phyloP scores from a whole-genome alignment of 1,284 basidiomycete species.

The Waitea zeae region DNA sequence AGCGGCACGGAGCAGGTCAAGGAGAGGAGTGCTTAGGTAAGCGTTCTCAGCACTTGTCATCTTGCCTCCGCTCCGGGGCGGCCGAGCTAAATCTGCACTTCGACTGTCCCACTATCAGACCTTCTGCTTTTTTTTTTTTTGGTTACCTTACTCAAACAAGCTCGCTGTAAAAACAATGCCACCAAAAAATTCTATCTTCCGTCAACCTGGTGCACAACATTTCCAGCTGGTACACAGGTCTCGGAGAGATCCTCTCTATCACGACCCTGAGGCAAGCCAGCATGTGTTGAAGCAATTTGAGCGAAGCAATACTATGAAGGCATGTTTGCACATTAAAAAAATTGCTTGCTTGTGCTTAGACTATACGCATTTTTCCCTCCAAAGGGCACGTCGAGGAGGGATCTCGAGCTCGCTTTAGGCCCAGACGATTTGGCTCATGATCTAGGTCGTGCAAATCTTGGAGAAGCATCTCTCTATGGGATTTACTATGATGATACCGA shows the following conservation, averaged over 20 bases:
- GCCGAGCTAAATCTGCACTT: too few species aligned
- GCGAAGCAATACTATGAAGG: slow-evolving; percentile 57
- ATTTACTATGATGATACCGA: slow-evolving; percentile 95
- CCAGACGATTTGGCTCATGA: slow-evolving; percentile 39
- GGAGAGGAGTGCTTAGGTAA: too few species aligned
- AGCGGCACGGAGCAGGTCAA: too few species aligned
- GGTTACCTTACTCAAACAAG: too few species aligned
- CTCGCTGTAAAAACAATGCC: too few species aligned
- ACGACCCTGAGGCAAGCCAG: slow-evolving; percentile 80
- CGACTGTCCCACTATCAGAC: too few species aligned
- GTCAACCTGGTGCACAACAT: slow-evolving; percentile 76
- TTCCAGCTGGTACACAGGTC: slow-evolving; percentile 97
- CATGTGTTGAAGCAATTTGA: slow-evolving; percentile 80
- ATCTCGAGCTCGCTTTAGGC: slow-evolving; percentile 48
- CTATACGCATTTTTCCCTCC: slow-evolving; percentile 3
- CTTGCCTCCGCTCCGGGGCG: too few species aligned
- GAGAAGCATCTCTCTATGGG: slow-evolving; percentile 84
- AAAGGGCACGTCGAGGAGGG: slow-evolving; percentile 69
- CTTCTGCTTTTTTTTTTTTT: too few species aligned
- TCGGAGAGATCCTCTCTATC: slow-evolving; percentile 87
- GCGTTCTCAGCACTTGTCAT: too few species aligned
- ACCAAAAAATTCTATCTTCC: slow-evolving; percentile 65
- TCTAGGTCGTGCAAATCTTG: slow-evolving; percentile 31
- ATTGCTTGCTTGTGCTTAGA: slow-evolving; percentile 7
- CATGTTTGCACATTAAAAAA: slow-evolving; percentile 11